phyloP scores from a whole-genome alignment of 2,329 filamentous ascomycete species.

The Ophiostoma montium region DNA sequence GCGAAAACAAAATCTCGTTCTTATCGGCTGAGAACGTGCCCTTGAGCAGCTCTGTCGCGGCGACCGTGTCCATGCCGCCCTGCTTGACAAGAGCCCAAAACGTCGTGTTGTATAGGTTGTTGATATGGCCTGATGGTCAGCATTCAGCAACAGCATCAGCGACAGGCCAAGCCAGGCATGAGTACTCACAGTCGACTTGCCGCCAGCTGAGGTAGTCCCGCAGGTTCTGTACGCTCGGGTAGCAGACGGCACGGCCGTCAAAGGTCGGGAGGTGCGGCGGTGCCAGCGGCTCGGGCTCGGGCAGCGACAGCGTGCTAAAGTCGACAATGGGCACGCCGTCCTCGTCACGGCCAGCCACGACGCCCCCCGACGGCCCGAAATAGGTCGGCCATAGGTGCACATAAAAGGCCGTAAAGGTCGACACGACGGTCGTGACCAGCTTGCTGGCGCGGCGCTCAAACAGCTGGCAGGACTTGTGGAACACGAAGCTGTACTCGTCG shows the following conservation, averaged over 20 bases:
- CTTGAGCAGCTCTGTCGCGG: slow-evolving; percentile 69
- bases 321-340: background rate
- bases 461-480: slow-evolving; percentile 66
- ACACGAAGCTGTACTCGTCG: slow-evolving; percentile 89
- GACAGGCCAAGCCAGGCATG: background rate
- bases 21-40: slow-evolving; percentile 79
- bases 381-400: slow-evolving; percentile 63
- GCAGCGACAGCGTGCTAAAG: background rate
- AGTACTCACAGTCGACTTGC: slow-evolving; percentile 73
- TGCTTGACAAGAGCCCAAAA: slow-evolving; percentile 82
- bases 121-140: slow-evolving; percentile 55
- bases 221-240: slow-evolving; percentile 69
- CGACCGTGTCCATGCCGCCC: slow-evolving; percentile 44
- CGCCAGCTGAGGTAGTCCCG: slow-evolving; percentile 95
- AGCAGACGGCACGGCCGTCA: slow-evolving; percentile 81
- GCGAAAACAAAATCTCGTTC: slow-evolving; percentile 85
- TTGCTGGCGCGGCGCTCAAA: slow-evolving; percentile 87
- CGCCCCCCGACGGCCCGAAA: slow-evolving; percentile 30
- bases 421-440: slow-evolving; percentile 78
- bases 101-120: slow-evolving; percentile 95
- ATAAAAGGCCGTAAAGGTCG: slow-evolving; percentile 87
- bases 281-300: slow-evolving; percentile 39
- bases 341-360: background rate
- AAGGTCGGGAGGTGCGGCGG: slow-evolving; percentile 74
- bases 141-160: background rate